These are phyloP conservation scores for Sabuloglossum arenarium DNA, from an alignment of 495 filamentous ascomycete species.

Conservation along the genomic window DNA sequence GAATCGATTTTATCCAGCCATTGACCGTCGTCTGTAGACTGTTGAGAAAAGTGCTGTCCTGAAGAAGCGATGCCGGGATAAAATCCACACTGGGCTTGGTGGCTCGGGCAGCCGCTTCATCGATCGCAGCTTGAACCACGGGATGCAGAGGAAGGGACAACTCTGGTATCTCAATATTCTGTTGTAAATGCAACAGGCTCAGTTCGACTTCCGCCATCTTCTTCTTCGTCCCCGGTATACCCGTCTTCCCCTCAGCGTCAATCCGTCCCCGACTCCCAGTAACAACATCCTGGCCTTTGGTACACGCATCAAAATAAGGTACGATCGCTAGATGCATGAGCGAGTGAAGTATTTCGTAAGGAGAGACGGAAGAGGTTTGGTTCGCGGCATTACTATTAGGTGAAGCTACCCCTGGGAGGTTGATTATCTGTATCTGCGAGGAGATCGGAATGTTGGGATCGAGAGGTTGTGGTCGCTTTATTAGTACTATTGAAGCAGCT, in stretches of 20 bases:
- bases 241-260: slow-evolving; percentile 77
- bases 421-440: slow-evolving; percentile 77
- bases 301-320: slow-evolving; percentile 90
- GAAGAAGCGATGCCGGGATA: slow-evolving; percentile 47
- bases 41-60: slow-evolving; percentile 81
- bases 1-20: slow-evolving; percentile 94
- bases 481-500: slow-evolving; percentile 63
- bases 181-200: slow-evolving; percentile 73
- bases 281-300: slow-evolving; percentile 54
- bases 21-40: slow-evolving; percentile 84
- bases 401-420: slow-evolving; percentile 59
- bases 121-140: slow-evolving; percentile 62
- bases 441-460: slow-evolving; percentile 58
- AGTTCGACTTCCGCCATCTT: slow-evolving; percentile 83
- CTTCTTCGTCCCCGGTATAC: slow-evolving; percentile 91
- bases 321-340: slow-evolving; percentile 70
- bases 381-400: slow-evolving; percentile 39
- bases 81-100: slow-evolving; percentile 51
- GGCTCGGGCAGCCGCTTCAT: slow-evolving; percentile 42
- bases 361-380: slow-evolving; percentile 51
- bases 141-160: slow-evolving; percentile 69
- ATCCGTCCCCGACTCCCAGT: slow-evolving; percentile 43
- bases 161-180: slow-evolving; percentile 94
- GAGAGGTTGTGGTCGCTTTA: slow-evolving; percentile 75
- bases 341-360: slow-evolving; percentile 76